phyloP scores from a whole-genome alignment of 2,329 filamentous ascomycete genomes.

The Gnomoniopsis sp. region DNA sequence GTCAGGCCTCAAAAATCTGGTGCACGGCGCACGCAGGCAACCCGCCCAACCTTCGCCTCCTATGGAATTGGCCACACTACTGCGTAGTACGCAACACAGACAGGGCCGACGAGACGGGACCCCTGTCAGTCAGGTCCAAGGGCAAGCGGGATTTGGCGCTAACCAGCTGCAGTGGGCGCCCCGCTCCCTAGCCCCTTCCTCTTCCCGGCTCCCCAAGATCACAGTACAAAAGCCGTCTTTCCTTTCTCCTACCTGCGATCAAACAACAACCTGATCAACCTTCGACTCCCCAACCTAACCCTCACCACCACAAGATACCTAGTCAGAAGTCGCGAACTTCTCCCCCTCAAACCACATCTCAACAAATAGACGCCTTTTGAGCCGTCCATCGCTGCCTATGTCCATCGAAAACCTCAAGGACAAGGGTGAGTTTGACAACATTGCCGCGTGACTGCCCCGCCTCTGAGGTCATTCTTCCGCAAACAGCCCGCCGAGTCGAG shows the following conservation, averaged over 20 bases:
- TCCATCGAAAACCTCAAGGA: constrained; percentile 98
- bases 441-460: constrained; percentile 1
- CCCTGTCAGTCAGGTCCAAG: not conserved
- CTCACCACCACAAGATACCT: constrained; percentile 15
- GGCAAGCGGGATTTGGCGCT: not conserved
- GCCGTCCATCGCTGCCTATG: constrained; percentile 66
- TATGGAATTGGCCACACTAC: not conserved
- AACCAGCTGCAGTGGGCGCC: not conserved
- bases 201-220: not conserved
- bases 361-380: constrained; percentile 40
- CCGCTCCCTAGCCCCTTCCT: not conserved
- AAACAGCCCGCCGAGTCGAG: not conserved
- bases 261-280: not conserved
- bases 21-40: too few relatives aligned
- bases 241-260: not conserved
- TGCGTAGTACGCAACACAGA: too few relatives aligned
- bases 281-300: not conserved
- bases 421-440: constrained; percentile 65
- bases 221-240: not conserved
- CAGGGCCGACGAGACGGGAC: too few relatives aligned
- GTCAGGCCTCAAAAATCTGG: too few relatives aligned
- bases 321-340: constrained; percentile 5
- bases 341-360: constrained; percentile 18
- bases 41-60: not conserved
- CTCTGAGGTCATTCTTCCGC: not conserved